Evolutionary conservation across 108 stramenopile genomes (phyloP).

Genomic region (Pseudonitzschia multistriata): DNA sequence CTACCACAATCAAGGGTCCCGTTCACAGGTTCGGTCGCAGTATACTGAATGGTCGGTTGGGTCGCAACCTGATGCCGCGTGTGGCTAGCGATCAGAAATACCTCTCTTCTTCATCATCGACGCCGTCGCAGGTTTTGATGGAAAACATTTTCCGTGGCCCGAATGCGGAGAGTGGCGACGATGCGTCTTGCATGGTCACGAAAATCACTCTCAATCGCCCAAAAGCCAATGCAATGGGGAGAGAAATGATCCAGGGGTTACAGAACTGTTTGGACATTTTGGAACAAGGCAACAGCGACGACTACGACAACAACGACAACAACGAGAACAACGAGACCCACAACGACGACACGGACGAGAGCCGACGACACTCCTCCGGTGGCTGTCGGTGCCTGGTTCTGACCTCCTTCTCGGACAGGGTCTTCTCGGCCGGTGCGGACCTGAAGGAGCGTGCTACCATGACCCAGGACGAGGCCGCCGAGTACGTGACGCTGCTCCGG

Average conservation of each 20-base stretch:
- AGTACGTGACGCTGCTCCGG: constrained; percentile 59
- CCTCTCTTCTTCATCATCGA: background rate
- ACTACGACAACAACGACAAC: background rate
- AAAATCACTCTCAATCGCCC: constrained; percentile 53
- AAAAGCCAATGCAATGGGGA: constrained; percentile 61
- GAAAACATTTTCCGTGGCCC: constrained; percentile 1
- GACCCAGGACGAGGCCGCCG: constrained; percentile 54
- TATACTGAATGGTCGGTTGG: background rate
- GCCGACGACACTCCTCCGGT: background rate
- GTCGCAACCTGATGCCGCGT: background rate
- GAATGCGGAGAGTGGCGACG: constrained; percentile 7
- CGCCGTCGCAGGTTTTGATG: constrained; percentile 18
- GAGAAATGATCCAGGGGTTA: constrained; percentile 38
- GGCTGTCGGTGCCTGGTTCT: constrained; percentile 54
- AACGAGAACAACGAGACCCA: background rate
- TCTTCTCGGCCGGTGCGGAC: constrained; percentile 92
- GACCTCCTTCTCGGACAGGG: constrained; percentile 48
- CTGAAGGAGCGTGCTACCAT: constrained; percentile 73
- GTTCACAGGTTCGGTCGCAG: background rate
- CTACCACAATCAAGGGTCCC: background rate
- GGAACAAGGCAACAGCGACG: constrained; percentile 7
- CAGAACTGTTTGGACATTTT: constrained; percentile 32
- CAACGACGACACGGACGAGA: background rate
- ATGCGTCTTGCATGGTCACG: constrained; percentile 14
- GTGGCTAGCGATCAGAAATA: background rate